Evolutionary conservation across 2,329 filamentous ascomycete species (phyloP), one percentile per base, ranked within the genome.

Genomic region (Aciculosporium take): DNA sequence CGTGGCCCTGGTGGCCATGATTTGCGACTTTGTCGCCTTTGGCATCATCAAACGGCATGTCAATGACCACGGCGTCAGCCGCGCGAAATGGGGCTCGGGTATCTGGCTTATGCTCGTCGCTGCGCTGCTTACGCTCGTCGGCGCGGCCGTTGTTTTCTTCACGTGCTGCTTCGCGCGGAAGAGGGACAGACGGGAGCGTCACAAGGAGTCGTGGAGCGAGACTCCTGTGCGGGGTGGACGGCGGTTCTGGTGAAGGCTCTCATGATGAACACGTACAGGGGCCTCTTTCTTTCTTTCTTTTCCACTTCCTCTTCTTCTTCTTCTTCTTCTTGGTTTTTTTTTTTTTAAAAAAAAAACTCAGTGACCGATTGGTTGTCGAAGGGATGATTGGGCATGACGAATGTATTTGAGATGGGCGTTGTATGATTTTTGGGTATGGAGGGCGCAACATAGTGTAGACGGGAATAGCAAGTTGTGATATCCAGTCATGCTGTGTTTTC

Each of bases 31-130:
- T 54, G 71, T 69, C 34, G 53, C 68, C 29, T 76, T 79, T 47
- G 63, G 63, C 43, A 63, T 78, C 37, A 53, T 80, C 49, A 65
- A 62, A 54, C 59, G 63, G 49, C 64, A 72, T 45, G 61, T 78
- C 55, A 76, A 76, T 54, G 53, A 63, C 33, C 70, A 71, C 49
- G 53, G 61, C 33, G 54, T 55, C 45, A 59, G 56, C 46, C 54
- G 51, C 15, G 76, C 76, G 18, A 52, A 56, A 32, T 82, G 67
- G 58, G 66, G 68, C 25, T 51, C 63, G 3, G 76, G 64, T 13
- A 67, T 77, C 32, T 82, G 76, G 76, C 71, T 72, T 8, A 57
- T 72, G 1, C 62, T 81, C 12, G 75, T 61, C 7, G 68, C 70
- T 2, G 72, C 72, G 46, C 60, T 78, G 45, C 64, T 67, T 49